Percentiles rank a stretch among this genome's conserved stretches.
Evolutionary conservation across 2,329 filamentous ascomycete species (phyloP).

Genomic region (Cyphellophora attinorum): DNA sequence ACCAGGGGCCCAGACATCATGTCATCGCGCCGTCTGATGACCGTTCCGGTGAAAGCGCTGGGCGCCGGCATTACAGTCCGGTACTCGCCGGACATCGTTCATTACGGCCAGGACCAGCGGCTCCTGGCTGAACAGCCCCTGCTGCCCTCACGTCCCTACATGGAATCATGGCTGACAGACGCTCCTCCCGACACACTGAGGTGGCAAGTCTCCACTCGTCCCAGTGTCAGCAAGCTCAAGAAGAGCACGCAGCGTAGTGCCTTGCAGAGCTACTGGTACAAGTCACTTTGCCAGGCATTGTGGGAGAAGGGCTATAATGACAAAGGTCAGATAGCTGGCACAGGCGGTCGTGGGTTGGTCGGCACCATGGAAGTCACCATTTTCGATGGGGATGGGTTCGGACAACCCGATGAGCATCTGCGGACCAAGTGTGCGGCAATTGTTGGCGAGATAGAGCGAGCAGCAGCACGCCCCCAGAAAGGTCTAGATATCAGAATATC

Average conservation of each 20-base stretch:
- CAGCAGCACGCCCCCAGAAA: too few species aligned
- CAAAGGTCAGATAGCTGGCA: neutral
- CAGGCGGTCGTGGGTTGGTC: neutral
- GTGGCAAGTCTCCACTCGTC: conserved; percentile 1
- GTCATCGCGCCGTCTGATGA: too few species aligned
- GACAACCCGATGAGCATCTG: neutral
- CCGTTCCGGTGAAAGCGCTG: too few species aligned
- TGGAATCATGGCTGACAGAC: neutral
- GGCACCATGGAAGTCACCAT: conserved; percentile 1
- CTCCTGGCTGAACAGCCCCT: neutral
- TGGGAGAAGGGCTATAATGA: neutral
- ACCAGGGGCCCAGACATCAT: too few species aligned
- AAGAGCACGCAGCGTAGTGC: neutral
- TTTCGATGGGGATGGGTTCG: neutral
- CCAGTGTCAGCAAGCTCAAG: neutral
- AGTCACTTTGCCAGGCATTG: conserved; percentile 1
- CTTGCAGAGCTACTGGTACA: neutral
- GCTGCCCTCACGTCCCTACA: neutral
- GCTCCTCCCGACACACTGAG: conserved; percentile 1
- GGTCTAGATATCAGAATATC: too few species aligned
- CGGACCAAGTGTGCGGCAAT: too few species aligned
- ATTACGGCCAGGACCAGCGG: neutral
- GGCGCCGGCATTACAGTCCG: too few species aligned
- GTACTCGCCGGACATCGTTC: neutral
- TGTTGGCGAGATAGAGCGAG: too few species aligned